A percentile compares a stretch with the other conserved stretches of the same genome.
These are phyloP conservation scores for Agrostemma githago DNA, from an alignment of 148 eudicot species.

Conservation along the genomic window DNA sequence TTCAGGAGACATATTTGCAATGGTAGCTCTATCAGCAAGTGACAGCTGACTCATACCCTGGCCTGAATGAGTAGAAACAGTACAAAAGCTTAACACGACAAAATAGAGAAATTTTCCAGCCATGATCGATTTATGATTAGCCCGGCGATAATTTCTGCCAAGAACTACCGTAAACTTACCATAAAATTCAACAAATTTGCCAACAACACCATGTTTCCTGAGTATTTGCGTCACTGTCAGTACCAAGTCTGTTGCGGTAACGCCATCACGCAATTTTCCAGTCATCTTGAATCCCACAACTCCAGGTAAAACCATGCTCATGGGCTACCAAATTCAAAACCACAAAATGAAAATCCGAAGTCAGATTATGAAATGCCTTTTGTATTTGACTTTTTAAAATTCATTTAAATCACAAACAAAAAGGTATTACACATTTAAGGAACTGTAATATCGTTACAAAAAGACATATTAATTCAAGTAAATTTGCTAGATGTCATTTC, in stretches of 20 bases:
- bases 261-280: constrained; percentile 82
- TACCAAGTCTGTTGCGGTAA: constrained; percentile 97
- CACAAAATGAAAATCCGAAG: not conserved
- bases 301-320: constrained; percentile 99
- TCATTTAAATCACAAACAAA: not conserved
- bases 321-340: constrained; percentile 60
- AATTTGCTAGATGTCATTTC: not conserved
- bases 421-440: not conserved
- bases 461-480: not conserved
- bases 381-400: not conserved
- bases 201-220: constrained; percentile 98
- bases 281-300: constrained; percentile 89
- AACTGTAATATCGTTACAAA: not conserved
- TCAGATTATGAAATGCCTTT: not conserved
- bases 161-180: constrained; percentile 38
- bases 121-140: not conserved
- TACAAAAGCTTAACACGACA: not conserved
- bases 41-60: constrained; percentile 73
- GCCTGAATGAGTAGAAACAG: constrained; percentile 36
- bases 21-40: constrained; percentile 94
- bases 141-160: not conserved
- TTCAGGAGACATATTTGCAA: constrained; percentile 99
- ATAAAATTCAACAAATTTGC: constrained; percentile 94
- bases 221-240: constrained; percentile 94
- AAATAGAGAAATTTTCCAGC: not conserved